Conservation (phyloP, 371 early-diverging fungal genomes). For the Mucor circinelloides region DNA sequence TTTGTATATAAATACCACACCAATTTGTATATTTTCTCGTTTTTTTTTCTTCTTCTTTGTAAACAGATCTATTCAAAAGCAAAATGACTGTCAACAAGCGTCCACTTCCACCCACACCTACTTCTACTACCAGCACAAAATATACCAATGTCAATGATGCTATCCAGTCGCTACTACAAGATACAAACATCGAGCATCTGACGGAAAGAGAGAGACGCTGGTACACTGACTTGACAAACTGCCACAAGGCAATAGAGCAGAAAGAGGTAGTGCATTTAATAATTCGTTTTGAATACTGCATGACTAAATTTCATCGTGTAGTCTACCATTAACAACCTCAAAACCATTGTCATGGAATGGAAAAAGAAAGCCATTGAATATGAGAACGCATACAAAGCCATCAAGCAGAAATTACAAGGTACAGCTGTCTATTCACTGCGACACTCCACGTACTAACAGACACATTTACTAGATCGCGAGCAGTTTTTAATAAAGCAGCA, state of each 20-base stretch:
- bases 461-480: conserved; percentile 10
- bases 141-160: conserved; percentile 12
- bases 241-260: conserved; percentile 20
- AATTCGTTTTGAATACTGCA: too few species aligned
- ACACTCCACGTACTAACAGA: not conserved
- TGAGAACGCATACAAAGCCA: conserved; percentile 13
- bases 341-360: conserved; percentile 23
- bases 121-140: conserved; percentile 20
- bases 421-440: not conserved
- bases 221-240: conserved; percentile 12
- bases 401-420: conserved; percentile 9
- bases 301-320: not conserved
- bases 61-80: not conserved
- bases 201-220: conserved; percentile 18
- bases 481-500: conserved; percentile 21
- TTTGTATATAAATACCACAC: not conserved
- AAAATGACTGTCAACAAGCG: conserved; percentile 11
- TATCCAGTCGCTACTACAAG: conserved; percentile 12
- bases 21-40: not conserved
- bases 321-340: conserved; percentile 23
- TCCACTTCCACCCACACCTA: conserved; percentile 24
- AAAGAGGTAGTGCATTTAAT: conserved; percentile 16
- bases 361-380: conserved; percentile 22
- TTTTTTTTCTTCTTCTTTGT: not conserved
- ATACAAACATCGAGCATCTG: conserved; percentile 1